Conservation (phyloP, 2,329 filamentous ascomycete genomes). For the Arthrobotrys conoides region DNA sequence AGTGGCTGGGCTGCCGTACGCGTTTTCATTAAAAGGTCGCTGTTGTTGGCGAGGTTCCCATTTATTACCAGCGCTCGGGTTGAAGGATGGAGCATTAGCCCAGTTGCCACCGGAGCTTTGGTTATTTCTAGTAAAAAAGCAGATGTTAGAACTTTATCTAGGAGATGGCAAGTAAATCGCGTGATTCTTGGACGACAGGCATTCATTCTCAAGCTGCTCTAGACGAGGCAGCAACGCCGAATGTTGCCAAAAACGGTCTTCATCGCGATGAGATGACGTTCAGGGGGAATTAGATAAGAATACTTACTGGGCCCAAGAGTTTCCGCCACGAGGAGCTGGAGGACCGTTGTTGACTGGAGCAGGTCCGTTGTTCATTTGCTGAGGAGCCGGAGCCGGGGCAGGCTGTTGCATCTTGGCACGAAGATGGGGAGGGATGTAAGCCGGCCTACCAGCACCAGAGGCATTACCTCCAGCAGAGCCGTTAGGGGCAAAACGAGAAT, state of each 20-base stretch:
- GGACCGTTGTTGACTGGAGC: conserved; percentile 59
- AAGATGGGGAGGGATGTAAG: conserved; percentile 88
- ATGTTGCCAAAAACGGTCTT: neutral
- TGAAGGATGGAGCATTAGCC: conserved; percentile 63
- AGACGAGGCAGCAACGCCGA: conserved; percentile 24
- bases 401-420: conserved; percentile 72
- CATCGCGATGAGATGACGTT: conserved; percentile 7
- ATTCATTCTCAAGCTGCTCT: neutral
- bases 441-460: conserved; percentile 68
- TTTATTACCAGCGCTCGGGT: conserved; percentile 61
- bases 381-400: conserved; percentile 57
- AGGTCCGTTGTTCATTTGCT: conserved; percentile 63
- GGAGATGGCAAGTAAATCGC: conserved; percentile 20
- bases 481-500: conserved; percentile 66
- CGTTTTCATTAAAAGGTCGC: conserved; percentile 74
- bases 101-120: conserved; percentile 57
- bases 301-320: conserved; percentile 52
- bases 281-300: neutral
- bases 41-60: conserved; percentile 63
- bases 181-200: conserved; percentile 18
- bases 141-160: conserved; percentile 31
- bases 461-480: conserved; percentile 62
- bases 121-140: conserved; percentile 30
- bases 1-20: conserved; percentile 72
- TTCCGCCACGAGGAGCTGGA: conserved; percentile 47